Evolutionary conservation across 768 basidiomycete species (phyloP), one percentile per base, ranked within the genome.

Genomic region (Phylloporus scabripes): DNA sequence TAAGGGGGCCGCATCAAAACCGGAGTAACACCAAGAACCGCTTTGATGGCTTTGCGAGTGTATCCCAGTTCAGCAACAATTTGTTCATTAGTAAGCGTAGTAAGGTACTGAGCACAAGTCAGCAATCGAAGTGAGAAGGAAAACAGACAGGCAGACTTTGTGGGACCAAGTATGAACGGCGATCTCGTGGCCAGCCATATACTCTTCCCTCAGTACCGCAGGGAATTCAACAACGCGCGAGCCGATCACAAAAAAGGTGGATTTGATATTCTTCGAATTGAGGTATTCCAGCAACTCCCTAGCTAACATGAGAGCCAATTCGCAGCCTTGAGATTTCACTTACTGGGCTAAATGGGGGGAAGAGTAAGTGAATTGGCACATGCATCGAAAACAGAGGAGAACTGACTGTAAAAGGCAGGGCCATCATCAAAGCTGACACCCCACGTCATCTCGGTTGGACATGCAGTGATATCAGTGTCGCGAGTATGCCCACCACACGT

Each of bases 141-240:
- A 4, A 45, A 43, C 11, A 33, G 1, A 15, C 8, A 23, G 14
- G 61, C 73, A 15, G 49, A 80, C 85, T 48, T 70, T 79, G 65
- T 95, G 93, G 0, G 88, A 88, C 93, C 93, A 97, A 10, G 92
- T 93, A 69, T 92, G 90, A 2, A 92, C 84, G 52, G 82, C 80
- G 59, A 89, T 83, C 65, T 91, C 86, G 62, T 90, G 82, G 38
- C 87, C 85, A 21, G 69, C 48, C 84, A 88, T 85, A 69, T 87
- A 89, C 60, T 89, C 85, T 57, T 88, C 81, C 43, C 87, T 69
- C 15, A 97, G 74, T 50, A 92, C 78, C 12, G 72, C 61, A 11
- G 93, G 86, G 42, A 82, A 77, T 48, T 90, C 86, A 52, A 94
- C 76, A 48, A 87, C 84, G 50, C 93, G 88, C 37, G 86, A 88